A percentile compares a stretch with the other conserved stretches of the same genome.
phyloP scores from a whole-genome alignment of 2,329 filamentous ascomycete species.

The Colletotrichum godetiae region DNA sequence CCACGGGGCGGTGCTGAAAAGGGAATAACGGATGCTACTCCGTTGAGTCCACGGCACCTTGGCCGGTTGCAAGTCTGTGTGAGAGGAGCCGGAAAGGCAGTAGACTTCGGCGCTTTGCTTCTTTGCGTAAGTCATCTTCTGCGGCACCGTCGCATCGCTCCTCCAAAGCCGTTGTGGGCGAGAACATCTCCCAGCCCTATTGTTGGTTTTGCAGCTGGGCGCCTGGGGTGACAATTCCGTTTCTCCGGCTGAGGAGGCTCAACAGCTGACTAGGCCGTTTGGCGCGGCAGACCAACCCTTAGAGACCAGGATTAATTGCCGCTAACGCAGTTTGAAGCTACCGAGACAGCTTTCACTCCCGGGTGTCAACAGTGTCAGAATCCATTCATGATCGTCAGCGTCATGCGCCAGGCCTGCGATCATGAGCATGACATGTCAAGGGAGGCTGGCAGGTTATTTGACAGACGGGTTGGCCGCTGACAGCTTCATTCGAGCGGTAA shows the following conservation, averaged over 20 bases:
- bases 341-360: constrained; percentile 5
- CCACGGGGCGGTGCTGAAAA: constrained; percentile 17
- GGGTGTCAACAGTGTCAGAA: constrained; percentile 3
- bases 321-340: constrained; percentile 10
- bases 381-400: not conserved
- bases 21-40: constrained; percentile 17
- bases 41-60: constrained; percentile 25
- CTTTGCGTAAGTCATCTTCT: constrained; percentile 25
- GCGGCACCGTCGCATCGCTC: not conserved
- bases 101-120: constrained; percentile 30
- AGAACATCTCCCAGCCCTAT: constrained; percentile 17
- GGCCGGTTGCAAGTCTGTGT: constrained; percentile 27
- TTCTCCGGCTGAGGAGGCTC: constrained; percentile 24
- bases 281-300: not conserved
- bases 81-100: constrained; percentile 10
- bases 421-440: not conserved
- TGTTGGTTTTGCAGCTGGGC: constrained; percentile 15
- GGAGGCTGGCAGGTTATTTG: not conserved
- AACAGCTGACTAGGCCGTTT: constrained; percentile 12
- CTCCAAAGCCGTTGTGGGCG: not conserved
- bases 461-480: not conserved
- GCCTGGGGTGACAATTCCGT: not conserved
- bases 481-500: not conserved
- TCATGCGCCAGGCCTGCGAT: constrained; percentile 6
- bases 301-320: not conserved